Base-by-base conservation (phyloP, 345 rosid genomes). In the Atalantia buxifolia region DNA sequence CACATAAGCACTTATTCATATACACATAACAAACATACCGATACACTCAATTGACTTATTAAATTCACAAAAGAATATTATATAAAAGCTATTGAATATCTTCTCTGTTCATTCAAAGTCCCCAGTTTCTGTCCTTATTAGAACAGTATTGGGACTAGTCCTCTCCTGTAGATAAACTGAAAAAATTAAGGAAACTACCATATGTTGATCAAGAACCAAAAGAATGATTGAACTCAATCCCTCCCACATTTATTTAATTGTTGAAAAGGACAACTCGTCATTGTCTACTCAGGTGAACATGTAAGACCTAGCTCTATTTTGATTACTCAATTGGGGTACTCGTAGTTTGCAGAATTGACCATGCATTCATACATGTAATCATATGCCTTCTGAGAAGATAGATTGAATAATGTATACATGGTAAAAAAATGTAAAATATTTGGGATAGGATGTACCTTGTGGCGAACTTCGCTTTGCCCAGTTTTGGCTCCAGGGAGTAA, bases 401-500 rank as follows among this genome's bases (percentile, higher is more conserved):
- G 24, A 31, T 31, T 31, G 22, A 31, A 33, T 5, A 65, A 6
- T 31, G 22, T 65, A 7, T 18, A 4, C 21, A 31, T 16, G 7
- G 12, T 61, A 0, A 73, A 45, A 5, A 9, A 27, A 64, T 64
- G 2, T 60, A 0, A 60, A 38, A 35, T 14, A 61, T 27, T 45
- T 28, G 28, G 42, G 38, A 28, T n/a, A 48, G 25, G 60, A 25
- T 7, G 25, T 73, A 83, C 83, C 83, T 83, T 83, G 4, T 36
- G 63, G 21, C 68, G 71, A 42, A 33, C 21, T 72, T 62, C 74
- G 35, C 66, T 68, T 64, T 48, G 71, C 74, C 67, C 79, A 62
- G 65, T 82, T 66, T 69, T 78, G 69, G 83, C 61, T 78, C 75
- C 66, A 60, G 77, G 70, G 36, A 80, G 81, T 66, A 74, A 80